Evolutionary conservation across 2,329 filamentous ascomycete species (phyloP), one percentile per base, ranked within the genome.

Genomic region (Hymenoscyphus infarciens): DNA sequence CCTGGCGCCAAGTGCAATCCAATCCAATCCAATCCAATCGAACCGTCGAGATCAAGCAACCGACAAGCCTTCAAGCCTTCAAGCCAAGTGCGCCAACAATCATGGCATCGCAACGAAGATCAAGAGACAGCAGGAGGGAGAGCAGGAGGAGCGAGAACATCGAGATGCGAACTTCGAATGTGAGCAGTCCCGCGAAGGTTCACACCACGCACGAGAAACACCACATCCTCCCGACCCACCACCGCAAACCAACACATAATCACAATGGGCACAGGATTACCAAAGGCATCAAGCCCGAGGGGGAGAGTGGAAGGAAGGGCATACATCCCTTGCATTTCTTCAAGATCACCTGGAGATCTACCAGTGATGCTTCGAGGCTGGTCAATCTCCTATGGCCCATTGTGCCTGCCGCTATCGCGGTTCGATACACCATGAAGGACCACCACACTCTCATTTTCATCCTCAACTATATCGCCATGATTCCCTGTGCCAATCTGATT

Each of bases 321-420:
- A 74, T 92, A 66, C 81, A 91, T 68, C 87, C 87, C 0, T 60
- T 82, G 52, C 81, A 85, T 60, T 90, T 91, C 72, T 69, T 90
- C 42, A 78, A 76, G 67, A 87, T 92, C 61, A 82, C 82, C 72
- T 87, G 85, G 76, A 79, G 76, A 59, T 91, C 88, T 54, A 84
- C 85, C 31, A 88, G 85, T 71, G 81, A 78, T 35, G 77, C 85
- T 15, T 90, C 88, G 8, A 82, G 82, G 73, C 72, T 81, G 57
- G 86, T 89, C 70, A 92, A 92, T 72, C 69, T 90, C 31, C 81
- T 92, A 39, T 92, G 89, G 89, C 89, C 89, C 4, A 80, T 90
- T 64, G 89, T 92, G 1, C 88, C 89, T 6, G 84, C 84, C 31
- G 89, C 88, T 19, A 86, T 92, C 68, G 86, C 80, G 16, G 77